A percentile compares a stretch with the other conserved stretches of the same genome.
Evolutionary conservation across 108 stramenopile species (phyloP).

Genomic region (Aurantiochytrium sp.): DNA sequence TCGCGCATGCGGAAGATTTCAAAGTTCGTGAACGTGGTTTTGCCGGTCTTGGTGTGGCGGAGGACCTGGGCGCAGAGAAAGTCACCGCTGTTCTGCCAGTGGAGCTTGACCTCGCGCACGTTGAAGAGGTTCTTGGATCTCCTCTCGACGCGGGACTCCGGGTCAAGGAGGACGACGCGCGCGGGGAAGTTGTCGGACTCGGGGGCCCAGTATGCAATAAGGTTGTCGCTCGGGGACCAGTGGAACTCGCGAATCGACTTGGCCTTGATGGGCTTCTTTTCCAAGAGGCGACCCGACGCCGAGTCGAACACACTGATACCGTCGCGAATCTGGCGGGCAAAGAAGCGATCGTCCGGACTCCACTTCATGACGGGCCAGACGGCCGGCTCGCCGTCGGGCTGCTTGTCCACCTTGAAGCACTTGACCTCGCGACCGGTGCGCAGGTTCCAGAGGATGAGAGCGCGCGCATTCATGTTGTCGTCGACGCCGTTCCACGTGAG

Average conservation of each 20-base stretch:
- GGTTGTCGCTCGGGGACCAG: conserved; percentile 41
- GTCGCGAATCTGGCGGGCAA: conserved; percentile 31
- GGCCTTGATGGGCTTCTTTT: conserved; percentile 37
- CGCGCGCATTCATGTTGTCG: conserved; percentile 4
- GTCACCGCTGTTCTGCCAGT: conserved; percentile 42
- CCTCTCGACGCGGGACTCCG: neutral
- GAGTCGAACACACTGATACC: conserved; percentile 29
- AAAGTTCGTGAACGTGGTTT: conserved; percentile 31
- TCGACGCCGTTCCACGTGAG: conserved; percentile 36
- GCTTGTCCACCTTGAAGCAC: conserved; percentile 21
- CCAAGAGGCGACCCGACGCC: neutral
- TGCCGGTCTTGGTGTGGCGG: conserved; percentile 24
- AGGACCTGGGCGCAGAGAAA: conserved; percentile 40
- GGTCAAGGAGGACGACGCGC: conserved; percentile 28
- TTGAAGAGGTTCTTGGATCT: conserved; percentile 38
- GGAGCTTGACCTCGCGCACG: conserved; percentile 37
- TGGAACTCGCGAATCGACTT: conserved; percentile 14
- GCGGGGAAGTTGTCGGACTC: conserved; percentile 39
- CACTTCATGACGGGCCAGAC: conserved; percentile 36
- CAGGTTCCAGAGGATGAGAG: conserved; percentile 45
- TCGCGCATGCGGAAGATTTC: conserved; percentile 40
- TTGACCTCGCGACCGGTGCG: conserved; percentile 34
- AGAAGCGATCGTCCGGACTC: conserved; percentile 33
- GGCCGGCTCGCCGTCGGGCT: conserved; percentile 3
- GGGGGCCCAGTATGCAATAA: conserved; percentile 39